Evolutionary conservation across 106 monocot genomes (phyloP), one percentile per base, ranked within the genome.

Genomic region (Ottelia alismoides): DNA sequence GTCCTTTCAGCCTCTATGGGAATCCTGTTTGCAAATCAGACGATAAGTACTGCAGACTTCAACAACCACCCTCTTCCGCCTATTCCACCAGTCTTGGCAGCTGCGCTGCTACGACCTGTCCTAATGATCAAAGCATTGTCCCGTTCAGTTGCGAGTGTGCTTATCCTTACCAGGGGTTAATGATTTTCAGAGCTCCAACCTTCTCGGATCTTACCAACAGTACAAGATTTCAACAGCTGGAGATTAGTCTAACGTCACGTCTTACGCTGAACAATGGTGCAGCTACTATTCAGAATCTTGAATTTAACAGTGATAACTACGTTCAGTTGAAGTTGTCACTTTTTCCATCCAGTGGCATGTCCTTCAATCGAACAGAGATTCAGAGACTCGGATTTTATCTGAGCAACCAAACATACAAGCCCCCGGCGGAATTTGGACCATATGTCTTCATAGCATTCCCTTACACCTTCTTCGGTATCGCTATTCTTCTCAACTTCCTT

Each of bases 161-260:
- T 3, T 25, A 69, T 44, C 84, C 83, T 10, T 89, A 82, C 20
- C 6, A 58, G 17, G 84, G 80, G 19, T 18, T 22, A 12, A 45
- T 89, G 46, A 20, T 64, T 52, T 89, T 84, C 54, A 67, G 84
- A 70, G 80, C 77, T 2, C 89, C 84, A 23, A 72, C 25, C n/a
- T 80, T 89, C 56, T 60, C 61, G 4, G 60, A 74, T 56, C 14
- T 72, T 2, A 25, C 1, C 31, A 60, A 65, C 31, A 12, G 50
- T 20, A 65, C 65, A 2, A 10, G 30, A 25, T 61, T 57, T 49
- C 30, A 64, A 25, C 29, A 3, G 11, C 29, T 88, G 35, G 46
- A 63, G 24, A 20, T 25, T 2, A 69, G 30, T 22, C 0, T 89
- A 3, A 68, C 50, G 60, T 25, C 48, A 1, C 16, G 1, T 27